Percentiles rank a stretch among this genome's conserved stretches.
phyloP scores from a whole-genome alignment of 768 basidiomycete species.

The Trametes cingulata region DNA sequence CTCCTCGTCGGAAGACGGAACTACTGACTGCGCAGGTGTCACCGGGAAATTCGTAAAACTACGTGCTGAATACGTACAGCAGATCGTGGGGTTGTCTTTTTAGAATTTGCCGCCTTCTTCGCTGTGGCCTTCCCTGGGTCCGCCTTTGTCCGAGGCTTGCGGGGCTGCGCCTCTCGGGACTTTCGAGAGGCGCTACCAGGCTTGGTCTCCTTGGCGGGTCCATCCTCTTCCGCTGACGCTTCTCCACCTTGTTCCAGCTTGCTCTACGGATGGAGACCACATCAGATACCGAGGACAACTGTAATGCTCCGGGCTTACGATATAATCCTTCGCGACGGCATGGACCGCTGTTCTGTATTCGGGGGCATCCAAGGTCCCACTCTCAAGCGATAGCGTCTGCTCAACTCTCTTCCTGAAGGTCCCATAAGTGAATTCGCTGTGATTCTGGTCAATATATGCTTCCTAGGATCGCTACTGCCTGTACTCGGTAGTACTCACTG shows the following conservation, averaged over 20 bases:
- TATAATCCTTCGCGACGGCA: background rate
- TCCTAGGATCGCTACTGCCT: background rate
- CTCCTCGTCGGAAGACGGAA: conserved; percentile 15
- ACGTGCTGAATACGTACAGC: background rate
- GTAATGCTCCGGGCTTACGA: background rate
- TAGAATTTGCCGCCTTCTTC: background rate
- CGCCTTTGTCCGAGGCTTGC: background rate
- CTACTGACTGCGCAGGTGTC: conserved; percentile 2
- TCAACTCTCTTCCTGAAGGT: conserved; percentile 55
- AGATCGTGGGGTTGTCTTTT: conserved; percentile 11
- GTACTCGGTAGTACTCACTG: conserved; percentile 24
- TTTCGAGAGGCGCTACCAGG: background rate
- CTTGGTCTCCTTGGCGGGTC: background rate
- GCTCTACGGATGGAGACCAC: background rate
- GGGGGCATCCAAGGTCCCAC: conserved; percentile 43
- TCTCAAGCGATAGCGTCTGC: conserved; percentile 42
- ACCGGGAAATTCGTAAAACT: background rate
- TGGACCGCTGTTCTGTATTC: conserved; percentile 48
- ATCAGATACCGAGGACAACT: background rate
- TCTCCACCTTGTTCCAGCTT: background rate
- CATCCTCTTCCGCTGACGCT: background rate
- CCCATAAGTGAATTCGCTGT: conserved; percentile 49
- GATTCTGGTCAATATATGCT: too few relatives aligned
- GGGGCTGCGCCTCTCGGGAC: background rate
- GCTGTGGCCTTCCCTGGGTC: too few relatives aligned